These are phyloP conservation scores for Ascochyta koolunga DNA, from an alignment of 2,329 filamentous ascomycete species.

Conservation along the genomic window DNA sequence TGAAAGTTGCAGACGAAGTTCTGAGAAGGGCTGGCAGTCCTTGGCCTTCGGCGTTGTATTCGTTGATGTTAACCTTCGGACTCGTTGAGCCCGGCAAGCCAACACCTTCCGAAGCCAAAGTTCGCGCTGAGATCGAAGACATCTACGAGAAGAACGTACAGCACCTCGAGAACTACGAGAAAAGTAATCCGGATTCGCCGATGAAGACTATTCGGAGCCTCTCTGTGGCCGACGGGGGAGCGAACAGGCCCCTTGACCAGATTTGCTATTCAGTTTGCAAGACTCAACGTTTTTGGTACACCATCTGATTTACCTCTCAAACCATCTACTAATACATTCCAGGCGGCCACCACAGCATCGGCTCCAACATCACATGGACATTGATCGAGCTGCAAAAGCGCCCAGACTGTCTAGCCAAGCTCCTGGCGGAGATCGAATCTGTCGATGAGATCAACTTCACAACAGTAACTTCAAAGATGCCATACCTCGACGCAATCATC, in stretches of 20 bases:
- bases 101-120: background rate
- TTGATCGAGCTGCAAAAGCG: slow-evolving; percentile 6
- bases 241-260: background rate
- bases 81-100: slow-evolving; percentile 4
- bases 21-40: background rate
- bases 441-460: background rate
- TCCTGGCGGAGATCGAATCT: background rate
- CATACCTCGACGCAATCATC: slow-evolving; percentile 8
- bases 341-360: slow-evolving; percentile 13
- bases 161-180: slow-evolving; percentile 1
- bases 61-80: background rate
- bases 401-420: background rate
- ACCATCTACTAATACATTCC: too few species aligned
- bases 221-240: slow-evolving; percentile 3
- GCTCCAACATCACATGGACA: slow-evolving; percentile 5
- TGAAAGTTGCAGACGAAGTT: slow-evolving; percentile 1
- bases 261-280: slow-evolving; percentile 1
- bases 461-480: slow-evolving; percentile 1
- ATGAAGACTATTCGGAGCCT: slow-evolving; percentile 10
- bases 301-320: background rate
- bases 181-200: background rate
- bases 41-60: background rate
- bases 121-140: background rate
- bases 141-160: background rate
- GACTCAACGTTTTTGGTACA: background rate